Conservation (phyloP, 1,284 basidiomycete species). For the Moesziomyces antarcticus region DNA sequence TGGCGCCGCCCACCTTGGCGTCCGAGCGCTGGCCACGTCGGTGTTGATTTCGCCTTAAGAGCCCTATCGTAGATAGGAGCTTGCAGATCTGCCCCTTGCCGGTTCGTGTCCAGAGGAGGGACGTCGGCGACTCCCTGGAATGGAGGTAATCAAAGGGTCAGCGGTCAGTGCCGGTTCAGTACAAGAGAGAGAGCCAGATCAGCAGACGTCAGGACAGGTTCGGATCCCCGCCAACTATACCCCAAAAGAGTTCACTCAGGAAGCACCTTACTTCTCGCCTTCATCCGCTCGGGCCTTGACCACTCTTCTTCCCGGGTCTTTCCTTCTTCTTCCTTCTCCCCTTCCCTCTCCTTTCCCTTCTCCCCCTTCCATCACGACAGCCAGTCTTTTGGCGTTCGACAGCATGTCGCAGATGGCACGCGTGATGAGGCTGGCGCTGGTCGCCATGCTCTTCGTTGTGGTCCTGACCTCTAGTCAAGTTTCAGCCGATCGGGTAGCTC, state of each 20-base stretch:
- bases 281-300: background rate
- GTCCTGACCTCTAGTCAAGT: background rate
- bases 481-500: conserved; percentile 6
- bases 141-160: too few relatives aligned
- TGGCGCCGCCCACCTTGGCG: too few relatives aligned
- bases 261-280: background rate
- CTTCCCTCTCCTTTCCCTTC: background rate
- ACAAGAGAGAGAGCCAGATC: too few relatives aligned
- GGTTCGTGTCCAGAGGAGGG: too few relatives aligned
- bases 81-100: too few relatives aligned
- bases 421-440: conserved; percentile 32
- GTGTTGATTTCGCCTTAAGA: too few relatives aligned
- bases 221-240: too few relatives aligned
- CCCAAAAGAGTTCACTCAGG: background rate
- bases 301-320: background rate
- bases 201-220: too few relatives aligned
- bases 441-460: conserved; percentile 13
- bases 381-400: background rate
- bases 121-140: too few relatives aligned
- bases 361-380: background rate
- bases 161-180: too few relatives aligned
- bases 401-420: conserved; percentile 8
- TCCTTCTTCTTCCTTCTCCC: background rate
- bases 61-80: too few relatives aligned
- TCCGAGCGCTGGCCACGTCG: too few relatives aligned